Evolutionary conservation across 305 asterid genomes (phyloP).

Genomic region (Fraxinus sp.): DNA sequence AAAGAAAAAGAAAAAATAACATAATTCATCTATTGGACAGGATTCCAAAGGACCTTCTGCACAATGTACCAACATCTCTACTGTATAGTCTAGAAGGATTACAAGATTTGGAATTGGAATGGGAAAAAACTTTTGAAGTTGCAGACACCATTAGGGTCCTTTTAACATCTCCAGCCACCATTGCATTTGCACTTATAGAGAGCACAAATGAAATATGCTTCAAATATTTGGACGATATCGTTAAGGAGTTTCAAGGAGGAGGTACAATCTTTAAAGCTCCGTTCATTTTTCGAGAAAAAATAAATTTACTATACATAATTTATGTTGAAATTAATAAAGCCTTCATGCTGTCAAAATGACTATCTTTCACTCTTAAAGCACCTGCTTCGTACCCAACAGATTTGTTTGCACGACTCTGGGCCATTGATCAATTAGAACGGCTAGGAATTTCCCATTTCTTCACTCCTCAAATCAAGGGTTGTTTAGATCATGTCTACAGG

Average conservation of each 20-base stretch:
- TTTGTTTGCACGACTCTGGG: conserved; percentile 38
- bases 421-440: conserved; percentile 40
- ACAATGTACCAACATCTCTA: conserved; percentile 34
- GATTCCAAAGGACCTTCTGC: conserved; percentile 40
- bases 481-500: conserved; percentile 39
- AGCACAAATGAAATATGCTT: conserved; percentile 34
- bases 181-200: conserved; percentile 39
- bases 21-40: conserved; percentile 15
- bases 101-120: conserved; percentile 21
- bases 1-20: too few species aligned
- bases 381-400: conserved; percentile 44
- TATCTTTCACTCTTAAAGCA: conserved; percentile 2
- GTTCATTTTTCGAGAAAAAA: not conserved
- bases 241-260: conserved; percentile 41
- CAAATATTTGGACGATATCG: conserved; percentile 20
- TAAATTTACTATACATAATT: not conserved
- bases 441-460: conserved; percentile 54
- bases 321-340: not conserved
- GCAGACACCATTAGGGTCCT: conserved; percentile 29
- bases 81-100: conserved; percentile 40
- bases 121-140: conserved; percentile 36
- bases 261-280: conserved; percentile 13
- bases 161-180: conserved; percentile 38
- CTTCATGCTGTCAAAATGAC: not conserved
- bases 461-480: conserved; percentile 33